Percentiles rank a stretch among this genome's conserved stretches.
These are phyloP conservation scores for Davidsoniella australis DNA, from an alignment of 2,329 filamentous ascomycete genomes.

Conservation along the genomic window DNA sequence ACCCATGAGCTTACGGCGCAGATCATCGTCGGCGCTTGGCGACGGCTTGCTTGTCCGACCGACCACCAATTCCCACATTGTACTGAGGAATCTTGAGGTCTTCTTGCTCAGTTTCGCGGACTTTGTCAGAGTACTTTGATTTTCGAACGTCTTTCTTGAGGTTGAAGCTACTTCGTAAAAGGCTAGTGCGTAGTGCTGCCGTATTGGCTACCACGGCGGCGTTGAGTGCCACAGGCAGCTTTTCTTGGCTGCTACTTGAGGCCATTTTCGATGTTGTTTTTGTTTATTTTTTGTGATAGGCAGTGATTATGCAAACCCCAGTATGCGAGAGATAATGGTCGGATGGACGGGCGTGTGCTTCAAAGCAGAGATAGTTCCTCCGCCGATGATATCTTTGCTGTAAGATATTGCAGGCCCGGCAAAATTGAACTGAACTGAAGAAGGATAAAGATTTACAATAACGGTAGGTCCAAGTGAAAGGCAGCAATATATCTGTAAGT, in stretches of 20 bases:
- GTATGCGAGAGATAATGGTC: no score
- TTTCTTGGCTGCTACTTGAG: no score
- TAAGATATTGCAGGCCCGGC: no score
- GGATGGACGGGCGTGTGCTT: no score
- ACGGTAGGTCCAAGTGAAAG: no score
- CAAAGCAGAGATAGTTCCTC: no score
- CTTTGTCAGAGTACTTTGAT: conserved; percentile 7
- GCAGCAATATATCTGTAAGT: no score
- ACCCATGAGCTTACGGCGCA: conserved; percentile 11
- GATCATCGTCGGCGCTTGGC: conserved; percentile 8
- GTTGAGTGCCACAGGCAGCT: not conserved
- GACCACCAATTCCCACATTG: conserved; percentile 10
- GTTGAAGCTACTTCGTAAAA: not conserved
- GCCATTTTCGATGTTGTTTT: not conserved
- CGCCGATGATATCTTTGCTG: no score
- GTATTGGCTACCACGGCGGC: conserved; percentile 6
- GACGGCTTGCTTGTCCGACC: not conserved
- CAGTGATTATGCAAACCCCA: no score
- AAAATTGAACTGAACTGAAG: no score
- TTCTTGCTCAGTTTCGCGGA: conserved; percentile 5
- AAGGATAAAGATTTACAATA: no score
- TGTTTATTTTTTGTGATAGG: no score
- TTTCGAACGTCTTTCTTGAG: not conserved
- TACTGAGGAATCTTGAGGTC: conserved; percentile 9
- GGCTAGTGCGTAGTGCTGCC: not conserved